Evolutionary conservation across 2,329 filamentous ascomycete species (phyloP), one percentile per base, ranked within the genome.

Genomic region (Zymoseptoria crescenta): DNA sequence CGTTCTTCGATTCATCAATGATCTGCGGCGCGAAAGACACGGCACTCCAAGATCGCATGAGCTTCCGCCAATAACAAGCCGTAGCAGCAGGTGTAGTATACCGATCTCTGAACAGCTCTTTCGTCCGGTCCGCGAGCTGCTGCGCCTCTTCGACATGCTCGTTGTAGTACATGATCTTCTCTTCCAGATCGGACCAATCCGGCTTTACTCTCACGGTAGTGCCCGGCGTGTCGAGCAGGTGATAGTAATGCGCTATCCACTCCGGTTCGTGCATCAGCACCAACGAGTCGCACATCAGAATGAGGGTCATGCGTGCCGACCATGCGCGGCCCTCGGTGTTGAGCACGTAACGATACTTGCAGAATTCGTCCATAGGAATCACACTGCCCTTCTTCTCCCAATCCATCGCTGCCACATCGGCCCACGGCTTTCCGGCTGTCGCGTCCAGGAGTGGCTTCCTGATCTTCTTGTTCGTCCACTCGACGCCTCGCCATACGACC

Each of bases 371-470:
- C 60, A 65, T 65, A 0, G 62, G 57, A 3, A 67, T 64, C n/a
- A 67, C 55, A 8, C 55, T 59, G 13, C 56, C 51, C 49, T 41
- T 63, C n/a, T 67, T 58, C 9, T 62, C 53, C 67, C 67, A 68
- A 52, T 65, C 56, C 51, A 70, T 62, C 16, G 62, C 67, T 20
- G 66, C 60, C 0, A 75, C 72, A 61, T 76, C 73, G 3, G 70
- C 69, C 74, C 74, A 76, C 1, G 62, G 28, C 58, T 74, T 70
- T 1, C 66, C 72, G 2, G 65, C 55, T 2, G 71, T 70, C 2
- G 59, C 62, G 6, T 67, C 57, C 0, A 76, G 28, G 13, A 76
- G 62, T 16, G 67, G 61, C 21, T 71, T 59, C n/a, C 71, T 63
- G 8, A 72, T 62, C 21, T 60, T 61, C 7, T 60, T 51, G 45